Conservation (phyloP, 768 basidiomycete species). For the Panellus pusillus region DNA sequence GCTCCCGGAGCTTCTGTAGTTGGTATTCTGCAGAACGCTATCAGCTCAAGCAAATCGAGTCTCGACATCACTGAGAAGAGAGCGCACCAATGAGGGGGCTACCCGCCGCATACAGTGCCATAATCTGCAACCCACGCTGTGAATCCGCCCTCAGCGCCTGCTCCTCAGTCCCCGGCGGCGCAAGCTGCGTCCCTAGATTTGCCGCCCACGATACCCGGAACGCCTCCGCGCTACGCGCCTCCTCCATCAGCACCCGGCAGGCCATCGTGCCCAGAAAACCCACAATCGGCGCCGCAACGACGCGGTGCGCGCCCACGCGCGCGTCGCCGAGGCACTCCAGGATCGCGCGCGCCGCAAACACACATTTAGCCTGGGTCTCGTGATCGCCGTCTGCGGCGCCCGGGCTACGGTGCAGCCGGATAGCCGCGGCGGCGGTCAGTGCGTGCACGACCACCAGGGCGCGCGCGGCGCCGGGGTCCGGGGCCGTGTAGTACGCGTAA, state of each 20-base stretch:
- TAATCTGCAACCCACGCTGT: slow-evolving; percentile 1
- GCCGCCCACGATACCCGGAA: not conserved
- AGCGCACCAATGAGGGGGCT: slow-evolving; percentile 11
- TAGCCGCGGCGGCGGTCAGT: slow-evolving; percentile 15
- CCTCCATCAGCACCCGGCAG: slow-evolving; percentile 2
- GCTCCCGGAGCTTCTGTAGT: no score
- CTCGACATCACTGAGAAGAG: no score
- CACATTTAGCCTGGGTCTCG: not conserved
- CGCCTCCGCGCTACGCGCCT: not conserved
- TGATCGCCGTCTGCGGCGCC: not conserved
- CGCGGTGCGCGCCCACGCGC: not conserved
- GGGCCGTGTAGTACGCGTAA: slow-evolving; percentile 3
- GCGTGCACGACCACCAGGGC: slow-evolving; percentile 14
- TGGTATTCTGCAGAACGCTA: no score
- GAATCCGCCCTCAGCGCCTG: not conserved
- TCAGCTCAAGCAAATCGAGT: no score
- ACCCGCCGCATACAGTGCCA: slow-evolving; percentile 5
- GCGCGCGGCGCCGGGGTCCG: not conserved
- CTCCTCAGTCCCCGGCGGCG: slow-evolving; percentile 1
- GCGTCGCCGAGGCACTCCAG: slow-evolving; percentile 11
- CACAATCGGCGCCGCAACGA: slow-evolving; percentile 13
- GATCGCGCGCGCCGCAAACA: slow-evolving; percentile 16
- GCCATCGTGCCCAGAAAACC: slow-evolving; percentile 7
- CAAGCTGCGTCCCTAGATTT: not conserved
- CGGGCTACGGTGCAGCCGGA: slow-evolving; percentile 10